Evolutionary conservation across 75 land plant genomes (phyloP).

Genomic region (Gnetum montanum): DNA sequence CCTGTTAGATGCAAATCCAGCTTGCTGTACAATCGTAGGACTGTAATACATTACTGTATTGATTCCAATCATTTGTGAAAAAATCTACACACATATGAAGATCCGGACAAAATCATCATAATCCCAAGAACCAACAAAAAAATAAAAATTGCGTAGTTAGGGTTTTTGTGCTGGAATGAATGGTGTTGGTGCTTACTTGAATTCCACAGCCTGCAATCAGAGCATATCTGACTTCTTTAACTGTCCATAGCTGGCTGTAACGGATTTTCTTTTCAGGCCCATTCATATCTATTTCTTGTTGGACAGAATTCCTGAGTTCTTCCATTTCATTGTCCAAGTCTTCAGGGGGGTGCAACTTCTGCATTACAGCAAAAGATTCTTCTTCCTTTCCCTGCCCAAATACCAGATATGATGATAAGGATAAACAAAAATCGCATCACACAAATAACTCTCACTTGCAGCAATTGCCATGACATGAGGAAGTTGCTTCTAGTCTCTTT

Average conservation of each 20-base stretch:
- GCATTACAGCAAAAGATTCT: conserved; percentile 45
- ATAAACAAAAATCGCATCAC: no score
- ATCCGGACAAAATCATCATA: no score
- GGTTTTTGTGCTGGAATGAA: no score
- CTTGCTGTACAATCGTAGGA: conserved; percentile 81
- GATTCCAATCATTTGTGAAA: conserved; percentile 85
- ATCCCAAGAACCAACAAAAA: no score
- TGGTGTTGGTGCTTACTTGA: conserved; percentile 84
- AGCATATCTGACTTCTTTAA: conserved; percentile 79
- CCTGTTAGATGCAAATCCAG: conserved; percentile 83
- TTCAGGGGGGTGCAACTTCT: conserved; percentile 45
- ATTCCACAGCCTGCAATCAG: conserved; percentile 87
- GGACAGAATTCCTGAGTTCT: conserved; percentile 33
- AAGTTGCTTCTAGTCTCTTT: no score
- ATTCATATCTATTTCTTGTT: conserved; percentile 30
- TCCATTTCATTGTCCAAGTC: conserved; percentile 43
- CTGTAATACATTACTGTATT: conserved; percentile 97
- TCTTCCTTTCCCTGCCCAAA: conserved; percentile 42
- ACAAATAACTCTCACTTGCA: no score
- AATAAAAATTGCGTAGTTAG: no score
- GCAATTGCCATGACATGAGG: no score
- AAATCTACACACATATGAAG: conserved; percentile 10
- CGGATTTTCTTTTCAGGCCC: conserved; percentile 10
- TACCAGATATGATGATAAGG: no score
- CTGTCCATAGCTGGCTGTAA: conserved; percentile 46